Evolutionary conservation across 2,329 filamentous ascomycete genomes (phyloP), one percentile per base, ranked within the genome.

Genomic region (Lasiodiplodia sp.): DNA sequence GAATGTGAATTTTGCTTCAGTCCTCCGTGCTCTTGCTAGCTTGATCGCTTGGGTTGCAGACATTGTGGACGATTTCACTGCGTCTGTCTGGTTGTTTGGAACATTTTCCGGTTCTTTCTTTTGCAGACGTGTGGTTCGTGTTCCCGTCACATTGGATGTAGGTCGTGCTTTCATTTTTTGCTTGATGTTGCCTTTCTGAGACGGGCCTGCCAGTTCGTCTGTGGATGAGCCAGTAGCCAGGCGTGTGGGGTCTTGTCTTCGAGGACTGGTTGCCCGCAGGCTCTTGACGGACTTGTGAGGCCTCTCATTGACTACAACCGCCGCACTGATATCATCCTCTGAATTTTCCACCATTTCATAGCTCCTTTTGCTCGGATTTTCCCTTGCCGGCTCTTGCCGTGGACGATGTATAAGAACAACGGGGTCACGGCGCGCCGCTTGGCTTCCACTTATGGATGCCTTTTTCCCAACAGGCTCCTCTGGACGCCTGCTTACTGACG

Each of bases 21-120:
- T 68, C 14, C 66, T 34, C 18, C 66, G 56, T 23, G 66, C 37
- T 18, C 56, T 68, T n/a, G 49, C 66, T 25, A 62, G 6, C 11
- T 21, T 67, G 55, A 21, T 44, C 14, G 65, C 40, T 8, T 60
- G 65, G 21, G 55, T 21, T n/a, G 51, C 64, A 18, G 64, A 66
- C 2, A 21, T 23, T 2, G 14, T 25, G 18, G 60, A 38, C 1
- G 58, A 16, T 21, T 47, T 34, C 4, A 49, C n/a, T n/a, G 12
- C 31, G 47, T 38, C 40, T 16, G 44, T 5, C 28, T 52, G 60
- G n/a, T 8, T 31, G 2, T 4, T 52, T 6, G 28, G 18, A 12
- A 3, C 23, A 21, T n/a, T 64, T 16, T n/a, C 60, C 23, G 47
- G 7, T 12, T 51, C 47, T 10, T 21, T 31, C 44, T 64, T 64